A percentile compares a stretch with the other conserved stretches of the same genome.
phyloP scores from a whole-genome alignment of 2,329 filamentous ascomycete genomes.

The Fusarium continuum region DNA sequence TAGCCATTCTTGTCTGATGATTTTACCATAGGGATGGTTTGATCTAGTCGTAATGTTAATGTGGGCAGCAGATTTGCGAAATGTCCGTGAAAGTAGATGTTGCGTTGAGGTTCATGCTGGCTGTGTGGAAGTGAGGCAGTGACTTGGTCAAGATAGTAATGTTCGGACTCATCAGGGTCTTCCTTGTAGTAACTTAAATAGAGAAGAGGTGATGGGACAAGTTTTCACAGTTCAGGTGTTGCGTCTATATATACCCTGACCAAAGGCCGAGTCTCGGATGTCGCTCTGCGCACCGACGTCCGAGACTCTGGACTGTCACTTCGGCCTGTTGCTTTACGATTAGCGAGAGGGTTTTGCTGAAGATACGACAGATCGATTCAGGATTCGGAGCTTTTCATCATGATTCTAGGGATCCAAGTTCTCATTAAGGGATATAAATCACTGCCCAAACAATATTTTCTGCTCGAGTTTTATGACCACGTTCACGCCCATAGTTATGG shows the following conservation, averaged over 20 bases:
- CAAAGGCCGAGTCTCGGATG: neutral
- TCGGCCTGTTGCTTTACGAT: neutral
- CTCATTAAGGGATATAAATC: too few species aligned
- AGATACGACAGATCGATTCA: neutral
- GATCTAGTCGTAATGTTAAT: neutral
- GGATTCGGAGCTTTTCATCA: neutral
- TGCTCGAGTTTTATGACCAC: neutral
- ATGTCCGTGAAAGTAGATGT: too few species aligned
- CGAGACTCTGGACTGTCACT: neutral
- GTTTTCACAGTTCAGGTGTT: neutral
- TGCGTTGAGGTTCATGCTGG: too few species aligned
- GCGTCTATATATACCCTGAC: neutral
- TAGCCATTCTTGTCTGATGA: slow-evolving; percentile 8
- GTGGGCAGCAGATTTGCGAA: too few species aligned
- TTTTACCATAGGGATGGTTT: too few species aligned
- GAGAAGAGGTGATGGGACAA: neutral
- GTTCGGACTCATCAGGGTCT: neutral
- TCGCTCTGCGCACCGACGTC: neutral
- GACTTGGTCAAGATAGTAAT: neutral
- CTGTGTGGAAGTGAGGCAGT: neutral
- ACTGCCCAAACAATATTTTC: too few species aligned
- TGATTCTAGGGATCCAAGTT: neutral
- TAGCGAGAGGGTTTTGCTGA: neutral
- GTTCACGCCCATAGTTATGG: neutral
- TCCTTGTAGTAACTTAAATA: too few species aligned